Percentiles rank a stretch among this genome's conserved stretches.
Evolutionary conservation across 2,329 filamentous ascomycete species (phyloP).

Genomic region (Fonsecaea erecta): DNA sequence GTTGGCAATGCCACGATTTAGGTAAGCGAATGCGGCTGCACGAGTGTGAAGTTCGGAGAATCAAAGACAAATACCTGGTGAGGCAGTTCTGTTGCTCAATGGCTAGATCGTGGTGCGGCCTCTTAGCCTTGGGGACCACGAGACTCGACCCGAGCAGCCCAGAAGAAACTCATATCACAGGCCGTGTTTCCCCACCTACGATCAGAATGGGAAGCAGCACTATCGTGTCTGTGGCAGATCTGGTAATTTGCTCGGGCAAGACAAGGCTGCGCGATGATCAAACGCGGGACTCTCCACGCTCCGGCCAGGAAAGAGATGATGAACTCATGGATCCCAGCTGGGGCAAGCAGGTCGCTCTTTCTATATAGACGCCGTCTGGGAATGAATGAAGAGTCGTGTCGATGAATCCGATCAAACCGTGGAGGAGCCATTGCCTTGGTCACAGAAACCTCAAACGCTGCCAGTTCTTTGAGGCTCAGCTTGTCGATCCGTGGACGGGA

Average conservation of each 20-base stretch:
- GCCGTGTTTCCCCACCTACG: background rate
- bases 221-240: background rate
- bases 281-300: background rate
- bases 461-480: background rate
- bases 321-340: conserved; percentile 1
- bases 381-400: background rate
- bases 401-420: background rate
- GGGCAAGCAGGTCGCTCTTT: background rate
- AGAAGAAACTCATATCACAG: conserved; percentile 4
- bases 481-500: background rate
- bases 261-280: conserved; percentile 1
- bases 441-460: background rate
- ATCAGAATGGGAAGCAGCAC: conserved; percentile 3
- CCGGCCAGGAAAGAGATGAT: background rate
- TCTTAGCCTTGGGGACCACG: background rate
- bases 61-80: background rate
- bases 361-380: conserved; percentile 3
- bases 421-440: background rate
- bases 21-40: background rate
- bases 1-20: conserved; percentile 6
- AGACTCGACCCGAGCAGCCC: background rate
- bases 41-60: background rate
- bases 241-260: background rate
- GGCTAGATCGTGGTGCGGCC: background rate
- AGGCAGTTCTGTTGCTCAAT: background rate